Conservation (phyloP, 805 yeast species). For the Wickerhamiella kazuoi region DNA sequence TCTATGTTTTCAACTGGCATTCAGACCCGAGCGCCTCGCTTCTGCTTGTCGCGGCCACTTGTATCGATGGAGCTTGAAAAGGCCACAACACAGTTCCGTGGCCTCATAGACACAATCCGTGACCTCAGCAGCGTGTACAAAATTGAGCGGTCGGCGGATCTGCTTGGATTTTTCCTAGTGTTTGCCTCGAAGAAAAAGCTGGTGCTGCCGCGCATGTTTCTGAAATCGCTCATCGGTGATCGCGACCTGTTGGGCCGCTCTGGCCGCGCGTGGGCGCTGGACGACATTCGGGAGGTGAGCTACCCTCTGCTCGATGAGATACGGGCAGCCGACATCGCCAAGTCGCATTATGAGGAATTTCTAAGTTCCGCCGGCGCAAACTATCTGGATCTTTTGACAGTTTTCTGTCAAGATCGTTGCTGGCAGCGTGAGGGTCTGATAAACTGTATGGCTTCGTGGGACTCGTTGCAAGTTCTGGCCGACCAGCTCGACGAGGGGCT, state of each 20-base stretch:
- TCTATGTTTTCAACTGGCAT: constrained; percentile 11
- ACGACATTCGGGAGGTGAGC: constrained; percentile 29
- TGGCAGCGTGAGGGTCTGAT: constrained; percentile 64
- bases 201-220: constrained; percentile 17
- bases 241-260: constrained; percentile 9
- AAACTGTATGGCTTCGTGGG: constrained; percentile 44
- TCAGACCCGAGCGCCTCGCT: constrained; percentile 15
- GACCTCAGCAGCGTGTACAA: constrained; percentile 6
- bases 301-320: constrained; percentile 25
- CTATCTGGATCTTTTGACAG: constrained; percentile 33
- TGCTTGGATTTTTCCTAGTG: constrained; percentile 17
- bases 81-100: constrained; percentile 12
- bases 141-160: constrained; percentile 16
- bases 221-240: constrained; percentile 8
- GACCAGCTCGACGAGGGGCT: constrained; percentile 43
- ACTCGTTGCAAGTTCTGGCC: constrained; percentile 58
- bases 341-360: constrained; percentile 18
- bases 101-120: constrained; percentile 9
- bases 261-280: constrained; percentile 15
- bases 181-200: constrained; percentile 16
- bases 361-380: constrained; percentile 18
- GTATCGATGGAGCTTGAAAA: constrained; percentile 6
- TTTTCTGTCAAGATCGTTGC: constrained; percentile 50
- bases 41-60: constrained; percentile 15
- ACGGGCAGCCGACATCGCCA: constrained; percentile 13